Conservation (phyloP, 495 filamentous ascomycete genomes). For the Podospora bellae-mahoneyi region DNA sequence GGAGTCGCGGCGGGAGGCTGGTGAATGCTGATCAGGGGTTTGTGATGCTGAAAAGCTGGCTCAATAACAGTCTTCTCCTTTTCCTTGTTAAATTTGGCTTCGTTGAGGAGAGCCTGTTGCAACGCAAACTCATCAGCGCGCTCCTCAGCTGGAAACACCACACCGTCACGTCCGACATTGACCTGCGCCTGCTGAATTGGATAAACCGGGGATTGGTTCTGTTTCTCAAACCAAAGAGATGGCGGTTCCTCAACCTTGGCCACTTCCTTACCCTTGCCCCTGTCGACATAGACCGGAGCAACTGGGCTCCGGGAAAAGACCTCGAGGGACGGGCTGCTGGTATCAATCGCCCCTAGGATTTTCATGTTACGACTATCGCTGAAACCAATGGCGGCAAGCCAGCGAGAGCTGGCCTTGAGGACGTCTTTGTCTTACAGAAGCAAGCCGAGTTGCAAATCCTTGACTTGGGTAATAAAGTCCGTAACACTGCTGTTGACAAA, state of each 20-base stretch:
- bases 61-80: not conserved
- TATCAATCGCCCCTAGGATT: not conserved
- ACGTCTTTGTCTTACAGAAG: not conserved
- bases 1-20: not conserved
- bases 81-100: not conserved
- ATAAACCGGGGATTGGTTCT: not conserved
- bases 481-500: conserved; percentile 20
- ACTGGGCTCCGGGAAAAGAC: not conserved
- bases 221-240: not conserved
- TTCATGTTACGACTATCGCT: not conserved
- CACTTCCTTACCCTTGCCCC: not conserved
- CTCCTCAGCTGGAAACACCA: not conserved
- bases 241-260: not conserved
- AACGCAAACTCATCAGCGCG: not conserved
- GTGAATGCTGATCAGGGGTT: not conserved
- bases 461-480: not conserved
- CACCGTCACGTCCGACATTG: not conserved
- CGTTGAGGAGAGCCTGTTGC: not conserved
- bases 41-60: not conserved
- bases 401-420: not conserved
- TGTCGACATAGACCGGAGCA: not conserved
- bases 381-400: conserved; percentile 15
- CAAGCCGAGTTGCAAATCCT: not conserved
- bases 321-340: not conserved
- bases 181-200: not conserved